A percentile compares a stretch with the other conserved stretches of the same genome.
Conservation (phyloP, 768 basidiomycete genomes). For the Suillus hirtellus region DNA sequence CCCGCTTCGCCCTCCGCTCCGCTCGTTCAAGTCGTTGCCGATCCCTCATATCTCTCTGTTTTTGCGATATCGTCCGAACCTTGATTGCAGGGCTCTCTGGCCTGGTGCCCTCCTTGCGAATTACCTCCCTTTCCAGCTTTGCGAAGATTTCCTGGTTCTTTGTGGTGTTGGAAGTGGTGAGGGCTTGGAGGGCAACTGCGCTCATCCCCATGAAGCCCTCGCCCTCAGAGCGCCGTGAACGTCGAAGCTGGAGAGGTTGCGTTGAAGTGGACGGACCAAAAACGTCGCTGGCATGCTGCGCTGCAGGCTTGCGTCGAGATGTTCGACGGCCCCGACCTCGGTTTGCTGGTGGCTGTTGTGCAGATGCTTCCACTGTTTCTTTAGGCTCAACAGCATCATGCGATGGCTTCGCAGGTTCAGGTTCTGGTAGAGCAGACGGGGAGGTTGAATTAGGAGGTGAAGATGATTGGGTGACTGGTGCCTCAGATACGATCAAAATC, state of each 20-base stretch:
- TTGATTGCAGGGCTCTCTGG: constrained; percentile 83
- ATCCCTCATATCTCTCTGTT: constrained; percentile 63
- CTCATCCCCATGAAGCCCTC: constrained; percentile 65
- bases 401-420: constrained; percentile 13
- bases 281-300: constrained; percentile 38
- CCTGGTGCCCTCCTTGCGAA: constrained; percentile 66
- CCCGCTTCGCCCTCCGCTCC: constrained; percentile 54
- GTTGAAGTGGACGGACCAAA: constrained; percentile 33
- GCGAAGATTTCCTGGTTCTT: constrained; percentile 69
- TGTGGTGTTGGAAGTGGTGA: constrained; percentile 72
- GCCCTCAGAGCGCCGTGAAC: constrained; percentile 38
- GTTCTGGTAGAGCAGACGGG: constrained; percentile 18
- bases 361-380: constrained; percentile 8
- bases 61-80: constrained; percentile 65
- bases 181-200: constrained; percentile 62
- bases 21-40: constrained; percentile 59
- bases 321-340: constrained; percentile 44
- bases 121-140: constrained; percentile 66
- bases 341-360: constrained; percentile 1
- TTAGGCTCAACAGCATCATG: constrained; percentile 20
- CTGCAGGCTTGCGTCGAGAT: constrained; percentile 48
- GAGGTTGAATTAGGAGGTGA: too few relatives aligned
- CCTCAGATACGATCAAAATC: background rate
- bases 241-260: constrained; percentile 41
- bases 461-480: background rate